These are phyloP conservation scores for Botrytis elliptica DNA, from an alignment of 2,329 filamentous ascomycete species.

Conservation along the genomic window DNA sequence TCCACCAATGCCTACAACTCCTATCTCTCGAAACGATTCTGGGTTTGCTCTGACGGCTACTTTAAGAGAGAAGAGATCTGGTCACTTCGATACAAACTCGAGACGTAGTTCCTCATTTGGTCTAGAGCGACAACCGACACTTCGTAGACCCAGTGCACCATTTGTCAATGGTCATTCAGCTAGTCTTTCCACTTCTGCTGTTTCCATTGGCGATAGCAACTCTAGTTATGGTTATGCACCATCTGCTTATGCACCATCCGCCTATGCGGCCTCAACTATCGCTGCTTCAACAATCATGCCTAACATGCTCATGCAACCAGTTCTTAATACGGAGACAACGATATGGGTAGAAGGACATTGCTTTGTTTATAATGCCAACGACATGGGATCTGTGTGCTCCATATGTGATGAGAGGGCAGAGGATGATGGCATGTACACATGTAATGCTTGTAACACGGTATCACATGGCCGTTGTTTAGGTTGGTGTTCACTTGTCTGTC, in stretches of 20 bases:
- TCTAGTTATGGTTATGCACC: slow-evolving; percentile 67
- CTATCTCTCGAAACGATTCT: slow-evolving; percentile 86
- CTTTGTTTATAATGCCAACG: slow-evolving; percentile 62
- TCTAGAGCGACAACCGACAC: slow-evolving; percentile 66
- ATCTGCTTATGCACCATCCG: slow-evolving; percentile 79
- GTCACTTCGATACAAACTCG: slow-evolving; percentile 75
- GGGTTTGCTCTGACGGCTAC: slow-evolving; percentile 84
- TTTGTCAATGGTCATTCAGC: slow-evolving; percentile 66
- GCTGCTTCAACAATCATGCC: slow-evolving; percentile 87
- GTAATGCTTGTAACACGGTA: slow-evolving; percentile 60
- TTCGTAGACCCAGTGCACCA: slow-evolving; percentile 69
- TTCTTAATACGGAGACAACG: slow-evolving; percentile 73
- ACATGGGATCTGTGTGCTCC: slow-evolving; percentile 62
- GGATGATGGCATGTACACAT: slow-evolving; percentile 70
- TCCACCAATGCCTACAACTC: slow-evolving; percentile 70
- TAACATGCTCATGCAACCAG: slow-evolving; percentile 75
- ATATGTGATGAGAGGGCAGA: slow-evolving; percentile 72
- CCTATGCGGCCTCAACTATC: slow-evolving; percentile 82
- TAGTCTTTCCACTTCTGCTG: slow-evolving; percentile 67
- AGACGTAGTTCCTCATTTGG: slow-evolving; percentile 92
- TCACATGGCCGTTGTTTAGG: slow-evolving; percentile 62
- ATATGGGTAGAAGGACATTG: slow-evolving; percentile 87
- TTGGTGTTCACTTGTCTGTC: slow-evolving; percentile 62
- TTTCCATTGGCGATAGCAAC: slow-evolving; percentile 38
- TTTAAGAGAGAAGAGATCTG: slow-evolving; percentile 89